Base-by-base conservation (phyloP, 2,329 filamentous ascomycete species). In the Aureobasidium mangrovei region DNA sequence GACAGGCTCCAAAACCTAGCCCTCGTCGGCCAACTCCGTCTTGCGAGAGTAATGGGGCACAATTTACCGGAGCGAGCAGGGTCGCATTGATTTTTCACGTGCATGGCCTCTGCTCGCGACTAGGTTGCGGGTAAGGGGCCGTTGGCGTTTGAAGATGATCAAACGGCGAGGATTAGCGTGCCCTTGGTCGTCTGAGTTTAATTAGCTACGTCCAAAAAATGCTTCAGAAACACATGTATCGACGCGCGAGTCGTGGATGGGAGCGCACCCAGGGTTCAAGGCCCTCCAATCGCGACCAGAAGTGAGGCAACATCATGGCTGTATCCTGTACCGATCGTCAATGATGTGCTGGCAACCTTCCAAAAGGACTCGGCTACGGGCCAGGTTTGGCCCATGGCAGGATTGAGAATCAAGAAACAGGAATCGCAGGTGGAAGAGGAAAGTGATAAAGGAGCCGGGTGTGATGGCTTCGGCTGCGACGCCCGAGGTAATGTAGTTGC, bases 301-400 rank as follows among this genome's bases (percentile, higher is more conserved):
- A 32, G 12, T 7, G 35, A 10, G 40, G 46, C 31, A 29, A 18
- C 26, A 39, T 27, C 35, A 9, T 7, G 12, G 27, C 46, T 40
- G 27, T 40, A 38, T 40, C 31, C 46, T 40, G 27, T 40, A 38
- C 32, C 31, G 46, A 49, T 49, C 46, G 46, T 33, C 46, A 49
- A 49, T 41, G 47, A 51, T 51, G 47, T 51, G 47, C 47, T 51
- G 47, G 47, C 47, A 40, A 12, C 27, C 35, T 29, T 18, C 24
- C 18, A 18, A 26, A 10, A 29, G 31, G 12, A 3, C 40, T 28
- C 28, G 46, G 36, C 27, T 18, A 32, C 27, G 31, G n/a, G 28
- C 7, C 46, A 39, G 35, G 18, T 18, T 5, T 26, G 31, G 24
- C 27, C 46, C 27, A 27, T 39, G 28, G 35, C 46, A 24, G 24